These are phyloP conservation scores for Leccinellum luteum DNA, from an alignment of 768 basidiomycete species.

Conservation along the genomic window DNA sequence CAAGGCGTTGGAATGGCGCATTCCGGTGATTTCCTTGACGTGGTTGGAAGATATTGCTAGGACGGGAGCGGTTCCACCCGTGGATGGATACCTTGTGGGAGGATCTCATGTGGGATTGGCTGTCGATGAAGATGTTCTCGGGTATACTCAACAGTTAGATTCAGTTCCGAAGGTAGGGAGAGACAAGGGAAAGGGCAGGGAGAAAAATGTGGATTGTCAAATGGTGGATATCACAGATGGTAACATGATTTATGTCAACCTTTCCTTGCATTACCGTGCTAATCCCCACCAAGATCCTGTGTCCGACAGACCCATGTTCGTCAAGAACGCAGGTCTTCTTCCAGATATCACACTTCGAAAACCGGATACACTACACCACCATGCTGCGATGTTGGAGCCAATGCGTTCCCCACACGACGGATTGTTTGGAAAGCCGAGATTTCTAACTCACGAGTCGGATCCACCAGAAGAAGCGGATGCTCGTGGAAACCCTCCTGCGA, in stretches of 20 bases:
- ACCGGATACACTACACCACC: neutral
- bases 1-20: conserved; percentile 76
- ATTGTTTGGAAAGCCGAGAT: conserved; percentile 36
- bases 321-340: conserved; percentile 21
- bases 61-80: conserved; percentile 46
- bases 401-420: neutral
- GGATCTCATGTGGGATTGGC: conserved; percentile 38
- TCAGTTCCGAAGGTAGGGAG: conserved; percentile 7
- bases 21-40: conserved; percentile 63
- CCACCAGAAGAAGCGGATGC: conserved; percentile 12
- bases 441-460: conserved; percentile 27
- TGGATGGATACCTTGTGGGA: conserved; percentile 34
- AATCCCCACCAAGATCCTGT: conserved; percentile 6
- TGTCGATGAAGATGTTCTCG: conserved; percentile 28
- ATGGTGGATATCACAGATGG: conserved; percentile 40
- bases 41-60: conserved; percentile 67
- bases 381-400: neutral
- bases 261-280: neutral
- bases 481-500: neutral
- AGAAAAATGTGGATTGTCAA: conserved; percentile 25
- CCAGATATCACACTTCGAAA: conserved; percentile 12
- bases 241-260: conserved; percentile 6
- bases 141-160: neutral
- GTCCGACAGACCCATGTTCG: conserved; percentile 13
- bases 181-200: conserved; percentile 35